Evolutionary conservation across 345 rosid species (phyloP), one percentile per base, ranked within the genome.

Genomic region (Brassica cretica): DNA sequence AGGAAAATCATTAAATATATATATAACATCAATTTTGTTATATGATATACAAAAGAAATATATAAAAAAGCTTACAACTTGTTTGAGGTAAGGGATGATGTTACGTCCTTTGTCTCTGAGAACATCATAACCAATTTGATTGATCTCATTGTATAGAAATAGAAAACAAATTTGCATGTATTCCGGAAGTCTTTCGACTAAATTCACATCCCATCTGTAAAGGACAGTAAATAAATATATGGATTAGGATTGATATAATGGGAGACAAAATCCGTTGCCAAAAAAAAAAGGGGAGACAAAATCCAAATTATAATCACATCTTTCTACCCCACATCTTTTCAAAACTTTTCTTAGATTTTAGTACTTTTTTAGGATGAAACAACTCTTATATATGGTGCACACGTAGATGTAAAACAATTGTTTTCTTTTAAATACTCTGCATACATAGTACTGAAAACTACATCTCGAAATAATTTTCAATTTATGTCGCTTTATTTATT

Each of bases 131-230:
- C 66, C 84, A 14, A 83, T 70, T 64, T 84, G 84, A 4, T 87
- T 82, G 30, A 77, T 32, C 7, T 56, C 62, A 58, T 81, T 82
- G 66, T 71, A 64, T 2, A 85, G 61, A 8, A 78, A 24, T 11
- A 82, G 76, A 73, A 76, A 87, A 63, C 77, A 82, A 3, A 61
- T 15, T 61, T 79, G 79, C 88, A 85, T 81, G 10, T 81, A 83
- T 0, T 83, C 24, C 0, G 87, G 90, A 77, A 87, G 86, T 19
- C 58, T 56, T 5, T 85, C 83, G 25, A 80, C 37, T 0, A 64
- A 74, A 64, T 70, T 67, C 5, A 68, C 44, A 39, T 85, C 84
- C 87, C 87, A 85, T 64, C 88, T 84, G 18, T 16, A 33, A 58
- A 18, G 5, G 8, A 55, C 5, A 55, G 49, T 9, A 64, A 8